Percentiles rank a stretch among this genome's conserved stretches.
Evolutionary conservation across 2,329 filamentous ascomycete species (phyloP).

Genomic region (Amylocarpus encephaloides): DNA sequence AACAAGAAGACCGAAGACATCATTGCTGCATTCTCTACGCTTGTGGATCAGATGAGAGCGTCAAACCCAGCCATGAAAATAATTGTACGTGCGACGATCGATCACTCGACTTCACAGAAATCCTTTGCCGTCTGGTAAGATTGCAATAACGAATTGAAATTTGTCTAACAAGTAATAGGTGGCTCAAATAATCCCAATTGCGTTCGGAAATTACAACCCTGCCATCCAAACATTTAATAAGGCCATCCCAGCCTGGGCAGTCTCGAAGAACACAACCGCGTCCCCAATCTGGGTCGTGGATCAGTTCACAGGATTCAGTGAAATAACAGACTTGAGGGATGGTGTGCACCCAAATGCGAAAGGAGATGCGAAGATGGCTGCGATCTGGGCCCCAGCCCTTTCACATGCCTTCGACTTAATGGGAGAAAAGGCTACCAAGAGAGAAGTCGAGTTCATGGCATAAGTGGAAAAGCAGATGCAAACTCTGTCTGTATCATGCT

Average conservation of each 20-base stretch:
- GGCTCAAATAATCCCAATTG: slow-evolving; percentile 12
- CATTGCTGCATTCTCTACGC: slow-evolving; percentile 33
- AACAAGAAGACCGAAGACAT: slow-evolving; percentile 32
- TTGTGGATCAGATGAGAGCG: slow-evolving; percentile 38
- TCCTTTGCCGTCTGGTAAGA: neutral
- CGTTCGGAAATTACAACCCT: neutral
- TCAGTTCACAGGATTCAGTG: slow-evolving; percentile 31
- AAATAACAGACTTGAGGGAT: slow-evolving; percentile 28
- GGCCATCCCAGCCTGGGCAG: slow-evolving; percentile 31
- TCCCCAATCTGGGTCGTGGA: slow-evolving; percentile 33
- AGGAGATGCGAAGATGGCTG: slow-evolving; percentile 30
- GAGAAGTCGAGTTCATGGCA: too few species aligned
- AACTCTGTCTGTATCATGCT: too few species aligned
- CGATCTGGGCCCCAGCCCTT: slow-evolving; percentile 24
- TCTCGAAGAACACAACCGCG: slow-evolving; percentile 20
- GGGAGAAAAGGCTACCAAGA: too few species aligned
- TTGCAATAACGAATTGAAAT: neutral
- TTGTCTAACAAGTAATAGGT: neutral
- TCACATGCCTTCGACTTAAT: neutral
- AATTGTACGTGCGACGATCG: neutral
- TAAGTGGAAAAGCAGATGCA: too few species aligned
- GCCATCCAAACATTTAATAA: slow-evolving; percentile 20
- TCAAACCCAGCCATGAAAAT: slow-evolving; percentile 36
- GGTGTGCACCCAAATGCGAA: slow-evolving; percentile 32
- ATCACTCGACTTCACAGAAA: neutral